Conservation (phyloP, 2,329 filamentous ascomycete species). For the Apiospora phragmitis region DNA sequence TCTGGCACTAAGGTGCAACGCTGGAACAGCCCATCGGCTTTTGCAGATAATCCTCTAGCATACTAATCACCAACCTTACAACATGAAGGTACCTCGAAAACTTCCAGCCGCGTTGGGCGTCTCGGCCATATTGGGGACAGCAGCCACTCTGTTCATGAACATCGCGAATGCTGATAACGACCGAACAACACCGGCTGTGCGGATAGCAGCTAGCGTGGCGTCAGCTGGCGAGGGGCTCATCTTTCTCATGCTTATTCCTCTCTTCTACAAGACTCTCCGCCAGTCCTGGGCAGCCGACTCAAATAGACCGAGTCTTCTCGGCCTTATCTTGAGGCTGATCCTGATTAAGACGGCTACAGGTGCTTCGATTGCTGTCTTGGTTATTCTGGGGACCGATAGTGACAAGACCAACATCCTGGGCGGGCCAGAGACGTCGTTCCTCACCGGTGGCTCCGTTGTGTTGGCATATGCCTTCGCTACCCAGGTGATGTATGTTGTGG, state of each 20-base stretch:
- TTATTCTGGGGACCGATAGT: slow-evolving; percentile 38
- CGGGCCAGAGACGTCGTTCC: slow-evolving; percentile 33
- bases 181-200: slow-evolving; percentile 31
- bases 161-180: slow-evolving; percentile 39
- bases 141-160: slow-evolving; percentile 40
- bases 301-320: slow-evolving; percentile 31
- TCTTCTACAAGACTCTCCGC: slow-evolving; percentile 33
- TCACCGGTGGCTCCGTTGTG: slow-evolving; percentile 46
- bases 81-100: slow-evolving; percentile 37
- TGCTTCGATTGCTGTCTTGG: slow-evolving; percentile 43
- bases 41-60: neutral
- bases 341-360: slow-evolving; percentile 46
- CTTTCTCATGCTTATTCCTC: slow-evolving; percentile 34
- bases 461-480: slow-evolving; percentile 46
- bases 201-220: slow-evolving; percentile 39
- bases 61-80: neutral
- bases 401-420: slow-evolving; percentile 33
- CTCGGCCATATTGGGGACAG: slow-evolving; percentile 39
- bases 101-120: slow-evolving; percentile 39
- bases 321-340: slow-evolving; percentile 34
- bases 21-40: neutral
- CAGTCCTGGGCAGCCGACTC: slow-evolving; percentile 21
- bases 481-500: slow-evolving; percentile 51
- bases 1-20: neutral
- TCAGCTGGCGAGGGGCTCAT: slow-evolving; percentile 38